Evolutionary conservation across 2,329 filamentous ascomycete species (phyloP).

Genomic region (Sarocladium kiliense): DNA sequence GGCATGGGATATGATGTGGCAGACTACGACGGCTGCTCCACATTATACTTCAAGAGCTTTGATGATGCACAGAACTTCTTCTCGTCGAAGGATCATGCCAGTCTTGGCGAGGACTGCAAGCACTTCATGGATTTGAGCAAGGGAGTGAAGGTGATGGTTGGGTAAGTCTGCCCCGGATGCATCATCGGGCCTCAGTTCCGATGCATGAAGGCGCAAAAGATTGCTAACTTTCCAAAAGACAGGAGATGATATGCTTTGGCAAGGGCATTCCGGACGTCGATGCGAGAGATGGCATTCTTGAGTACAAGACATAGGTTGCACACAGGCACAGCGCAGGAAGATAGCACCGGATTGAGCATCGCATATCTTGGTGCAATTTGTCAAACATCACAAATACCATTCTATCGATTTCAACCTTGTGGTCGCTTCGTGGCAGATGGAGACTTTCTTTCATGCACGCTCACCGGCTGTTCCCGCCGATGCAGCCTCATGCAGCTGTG

Average conservation of each 20-base stretch:
- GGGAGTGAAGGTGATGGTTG: constrained; percentile 13
- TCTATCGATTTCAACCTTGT: not conserved
- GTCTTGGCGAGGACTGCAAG: constrained; percentile 12
- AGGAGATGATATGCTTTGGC: constrained; percentile 13
- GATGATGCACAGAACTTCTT: constrained; percentile 16
- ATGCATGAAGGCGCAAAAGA: too few species aligned
- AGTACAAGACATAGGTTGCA: not conserved
- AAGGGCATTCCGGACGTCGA: constrained; percentile 14
- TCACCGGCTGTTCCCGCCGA: not conserved
- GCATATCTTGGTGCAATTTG: too few species aligned
- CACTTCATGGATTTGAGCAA: constrained; percentile 12
- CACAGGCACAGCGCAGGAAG: not conserved
- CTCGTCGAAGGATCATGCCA: constrained; percentile 8
- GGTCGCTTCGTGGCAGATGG: not conserved
- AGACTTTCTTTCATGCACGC: not conserved
- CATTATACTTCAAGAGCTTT: constrained; percentile 15
- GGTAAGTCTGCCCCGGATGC: constrained; percentile 9
- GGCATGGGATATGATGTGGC: constrained; percentile 13
- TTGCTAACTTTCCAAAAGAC: too few species aligned
- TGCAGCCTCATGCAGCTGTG: not conserved
- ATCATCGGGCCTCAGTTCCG: not conserved
- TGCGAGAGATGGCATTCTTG: constrained; percentile 11
- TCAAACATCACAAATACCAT: too few species aligned
- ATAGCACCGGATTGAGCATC: too few species aligned
- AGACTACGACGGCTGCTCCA: constrained; percentile 17